Evolutionary conservation across 2,329 filamentous ascomycete species (phyloP), one percentile per base, ranked within the genome.

Genomic region (Xylaria sp.): DNA sequence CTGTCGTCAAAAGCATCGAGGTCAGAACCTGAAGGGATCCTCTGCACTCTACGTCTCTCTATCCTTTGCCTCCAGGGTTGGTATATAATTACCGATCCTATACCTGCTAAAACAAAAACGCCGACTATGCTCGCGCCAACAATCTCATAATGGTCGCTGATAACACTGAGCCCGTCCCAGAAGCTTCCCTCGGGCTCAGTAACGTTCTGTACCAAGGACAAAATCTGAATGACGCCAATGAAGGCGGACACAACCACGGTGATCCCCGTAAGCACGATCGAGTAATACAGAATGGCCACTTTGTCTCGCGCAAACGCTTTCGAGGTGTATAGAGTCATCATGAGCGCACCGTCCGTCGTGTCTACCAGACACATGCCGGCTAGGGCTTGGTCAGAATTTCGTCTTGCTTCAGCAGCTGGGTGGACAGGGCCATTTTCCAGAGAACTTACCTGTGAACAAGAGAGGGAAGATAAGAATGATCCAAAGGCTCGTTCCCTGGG

Each of bases 281-380:
- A 97, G 81, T 97, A 98, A 81, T 98, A 98, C 0, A 97, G 82
- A 55, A 97, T 94, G 0, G 94, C 94, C n/a, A 98, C 89, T 0
- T 87, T 87, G 75, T 98, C 94, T 65, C 91, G 85, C 0, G 93
- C 90, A 55, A 97, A 90, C 34, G 91, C 84, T 68, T 88, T 93
- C 45, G 91, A 92, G 0, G 94, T 94, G 80, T 99, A 98, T 0
- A 98, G 84, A 0, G 91, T 90, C 88, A 97, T 94, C 94, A 98
- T 98, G 23, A 97, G 85, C 0, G 95, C 95, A 28, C 95, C 95
- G 74, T 98, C 96, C 0, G 90, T 91, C 0, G 94, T 97, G 80
- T 98, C 96, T 6, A 98, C 84, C 25, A 98, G 85, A 78, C 94
- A 97, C 96, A 99, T 98, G 66, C 93, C 96, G 0, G 92, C 93